A percentile compares a stretch with the other conserved stretches of the same genome.
These are phyloP conservation scores for Venturia asperata DNA, from an alignment of 2,329 filamentous ascomycete species.

Conservation along the genomic window DNA sequence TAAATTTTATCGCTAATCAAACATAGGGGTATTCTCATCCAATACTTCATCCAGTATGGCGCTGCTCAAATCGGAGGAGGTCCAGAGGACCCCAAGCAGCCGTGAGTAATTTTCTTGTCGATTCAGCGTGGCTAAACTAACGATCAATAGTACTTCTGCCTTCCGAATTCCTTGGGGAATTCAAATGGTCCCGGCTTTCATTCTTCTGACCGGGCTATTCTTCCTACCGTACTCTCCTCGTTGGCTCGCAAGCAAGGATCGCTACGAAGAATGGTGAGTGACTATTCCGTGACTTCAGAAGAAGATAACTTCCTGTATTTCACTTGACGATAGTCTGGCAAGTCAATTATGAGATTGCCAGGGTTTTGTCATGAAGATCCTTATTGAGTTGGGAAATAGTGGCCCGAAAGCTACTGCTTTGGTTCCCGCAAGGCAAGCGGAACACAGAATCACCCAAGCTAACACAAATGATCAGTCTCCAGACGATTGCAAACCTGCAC, in stretches of 20 bases:
- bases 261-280: conserved; percentile 56
- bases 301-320: too few species aligned
- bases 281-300: neutral
- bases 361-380: too few species aligned
- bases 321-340: too few species aligned
- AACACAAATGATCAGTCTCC: conserved; percentile 32
- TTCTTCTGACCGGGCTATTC: conserved; percentile 35
- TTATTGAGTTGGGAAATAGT: too few species aligned
- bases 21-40: conserved; percentile 48
- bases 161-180: conserved; percentile 40
- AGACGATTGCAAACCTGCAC: conserved; percentile 48
- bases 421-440: too few species aligned
- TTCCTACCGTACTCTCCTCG: conserved; percentile 50
- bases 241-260: conserved; percentile 62
- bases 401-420: too few species aligned
- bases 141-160: conserved; percentile 24
- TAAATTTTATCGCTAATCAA: neutral
- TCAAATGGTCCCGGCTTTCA: conserved; percentile 36
- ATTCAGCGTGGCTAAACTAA: neutral
- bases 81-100: conserved; percentile 37
- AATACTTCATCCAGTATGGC: conserved; percentile 61
- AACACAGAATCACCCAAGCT: conserved; percentile 37
- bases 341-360: neutral
- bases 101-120: conserved; percentile 16
- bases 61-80: conserved; percentile 48